Evolutionary conservation across 2,329 filamentous ascomycete genomes (phyloP), one percentile per base, ranked within the genome.

Genomic region (Didymosphaeria variabile): DNA sequence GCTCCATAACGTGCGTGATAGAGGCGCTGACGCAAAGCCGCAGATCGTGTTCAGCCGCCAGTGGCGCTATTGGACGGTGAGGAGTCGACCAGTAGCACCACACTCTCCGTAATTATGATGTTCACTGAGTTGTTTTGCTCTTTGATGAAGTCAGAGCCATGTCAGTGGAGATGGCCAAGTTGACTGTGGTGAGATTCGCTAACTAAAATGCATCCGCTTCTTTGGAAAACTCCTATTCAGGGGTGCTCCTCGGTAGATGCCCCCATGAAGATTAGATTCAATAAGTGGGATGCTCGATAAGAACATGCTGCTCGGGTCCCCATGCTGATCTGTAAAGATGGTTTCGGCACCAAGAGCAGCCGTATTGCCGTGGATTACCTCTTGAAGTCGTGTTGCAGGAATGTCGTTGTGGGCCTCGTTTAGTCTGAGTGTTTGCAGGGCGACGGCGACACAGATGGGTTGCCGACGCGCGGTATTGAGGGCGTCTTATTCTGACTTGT

Each of bases 231-330:
- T n/a, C n/a, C 31, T 34, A n/a, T 21, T 42, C 51, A 42, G 36
- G 52, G 52, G 36, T 55, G 26, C n/a, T 9, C 26, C 26, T 55
- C 52, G 52, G 38, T 23, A 44, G 38, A 46, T 55, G 13, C 17
- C 38, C 52, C 15, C 13, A 34, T 45, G 3, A 19, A 55, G 52
- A 55, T 34, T 55, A 55, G 52, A 29, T 55, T 45, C 38, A 46
- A 46, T 29, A 42, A 19, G n/a, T 21, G 36, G 23, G 29, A 29
- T 7, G 21, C 26, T 34, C 29, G 32, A n/a, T 13, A 34, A 26
- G 29, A 52, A 6, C 32, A 1, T 23, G 13, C 49, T 26, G 38
- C 38, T 40, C 15, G 38, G 36, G 38, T n/a, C 38, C n/a, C 38
- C 2, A 40, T 21, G 32, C 17, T 36, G 19, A 38, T n/a, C 15